Base-by-base conservation (phyloP, 352 stramenopile genomes). In the Pythium sp. region DNA sequence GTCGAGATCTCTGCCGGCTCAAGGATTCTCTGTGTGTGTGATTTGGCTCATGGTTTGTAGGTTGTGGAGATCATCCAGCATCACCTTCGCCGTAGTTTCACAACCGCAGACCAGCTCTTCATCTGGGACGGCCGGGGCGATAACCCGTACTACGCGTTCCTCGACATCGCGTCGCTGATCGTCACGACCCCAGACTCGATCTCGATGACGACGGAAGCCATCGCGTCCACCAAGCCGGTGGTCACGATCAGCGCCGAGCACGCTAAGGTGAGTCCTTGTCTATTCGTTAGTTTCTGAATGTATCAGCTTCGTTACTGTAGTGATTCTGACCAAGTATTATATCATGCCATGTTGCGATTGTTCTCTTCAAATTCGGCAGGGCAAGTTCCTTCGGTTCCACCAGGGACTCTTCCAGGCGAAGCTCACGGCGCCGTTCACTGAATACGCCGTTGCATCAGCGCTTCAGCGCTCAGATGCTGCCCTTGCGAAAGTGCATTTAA, bases 201-300 rank as follows among this genome's bases (percentile, higher is more conserved):
- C 58, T 92, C 86, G 28, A 94, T 94, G 86, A 88, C 82, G 0
- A 94, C 86, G 24, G 86, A 94, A 67, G 86, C 86, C 15, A 78
- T 92, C 49, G 75, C 79, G 8, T 74, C 80, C 0, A 70, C 73
- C 12, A 90, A 86, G 32, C 68, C 81, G 0, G 83, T 91, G n/a
- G 74, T 87, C 15, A 84, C 71, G 1, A 74, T 92, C 38, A 76
- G 77, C 28, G 49, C 72, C 5, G 72, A 89, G 18, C 70, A 61
- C n/a, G 75, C 76, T 68, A 85, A 71, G 66, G 81, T 91, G 69
- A 49, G 47, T 34, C 38, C 47, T n/a, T 36, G 32, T 36, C 1
- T 30, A 59, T 12, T 26, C 8, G n/a, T 2, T 18, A 28, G 24
- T 62, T n/a, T 26, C 54, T 46, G 32, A 66, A 55, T 66, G 22